Percentiles rank a stretch among this genome's conserved stretches.
These are phyloP conservation scores for Cladosporium sp. DNA, from an alignment of 2,329 filamentous ascomycete species.

Conservation along the genomic window DNA sequence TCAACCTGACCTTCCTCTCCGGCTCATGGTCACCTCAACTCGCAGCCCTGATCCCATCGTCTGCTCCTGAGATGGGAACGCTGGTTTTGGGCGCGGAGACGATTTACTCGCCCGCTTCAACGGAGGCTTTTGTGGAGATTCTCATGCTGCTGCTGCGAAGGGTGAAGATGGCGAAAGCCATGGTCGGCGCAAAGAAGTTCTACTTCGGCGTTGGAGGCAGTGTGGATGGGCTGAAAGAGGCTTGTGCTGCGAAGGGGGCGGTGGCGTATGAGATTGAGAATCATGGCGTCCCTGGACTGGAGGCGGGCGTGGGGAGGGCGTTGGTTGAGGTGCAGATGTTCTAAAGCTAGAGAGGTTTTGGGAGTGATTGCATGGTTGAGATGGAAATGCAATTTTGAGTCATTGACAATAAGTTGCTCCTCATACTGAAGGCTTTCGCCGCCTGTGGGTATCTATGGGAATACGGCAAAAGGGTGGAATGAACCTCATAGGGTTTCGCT, in stretches of 20 bases:
- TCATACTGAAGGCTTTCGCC: neutral
- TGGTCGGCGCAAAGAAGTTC: conserved; percentile 72
- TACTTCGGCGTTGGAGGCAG: conserved; percentile 85
- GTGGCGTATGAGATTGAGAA: conserved; percentile 48
- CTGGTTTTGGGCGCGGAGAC: conserved; percentile 73
- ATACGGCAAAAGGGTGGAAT: neutral
- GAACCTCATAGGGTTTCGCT: neutral
- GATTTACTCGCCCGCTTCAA: conserved; percentile 72
- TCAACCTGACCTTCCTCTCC: conserved; percentile 64
- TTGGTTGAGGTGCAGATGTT: conserved; percentile 45
- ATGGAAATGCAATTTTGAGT: neutral
- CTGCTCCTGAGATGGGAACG: conserved; percentile 36
- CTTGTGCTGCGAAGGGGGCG: conserved; percentile 38
- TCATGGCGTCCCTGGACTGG: conserved; percentile 39
- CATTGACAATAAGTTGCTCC: no score
- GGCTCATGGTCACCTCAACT: conserved; percentile 68
- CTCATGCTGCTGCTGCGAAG: conserved; percentile 55
- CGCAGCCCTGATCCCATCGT: conserved; percentile 51
- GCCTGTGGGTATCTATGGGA: conserved; percentile 7
- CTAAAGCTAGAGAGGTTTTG: conserved; percentile 14
- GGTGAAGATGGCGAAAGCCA: conserved; percentile 54
- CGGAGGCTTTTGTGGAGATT: conserved; percentile 64
- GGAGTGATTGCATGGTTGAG: neutral
- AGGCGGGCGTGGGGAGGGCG: conserved; percentile 41
- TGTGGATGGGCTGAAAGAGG: conserved; percentile 64